Conservation (phyloP, 139 green algal genomes). For the Chlorokybus atmophyticus region DNA sequence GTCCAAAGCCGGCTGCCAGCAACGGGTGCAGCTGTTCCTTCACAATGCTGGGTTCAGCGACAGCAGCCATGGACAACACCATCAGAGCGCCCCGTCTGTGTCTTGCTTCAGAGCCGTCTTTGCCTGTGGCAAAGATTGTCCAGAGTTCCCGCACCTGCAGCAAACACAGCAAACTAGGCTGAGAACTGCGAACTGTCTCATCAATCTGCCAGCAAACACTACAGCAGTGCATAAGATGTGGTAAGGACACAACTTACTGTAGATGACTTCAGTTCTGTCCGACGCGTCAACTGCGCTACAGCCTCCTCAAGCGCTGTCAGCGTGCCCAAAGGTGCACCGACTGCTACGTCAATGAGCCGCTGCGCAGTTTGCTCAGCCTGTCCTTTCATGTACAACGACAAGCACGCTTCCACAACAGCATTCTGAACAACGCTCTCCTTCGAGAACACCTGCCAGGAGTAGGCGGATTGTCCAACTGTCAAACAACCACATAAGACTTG, state of each 20-base stretch:
- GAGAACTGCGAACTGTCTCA: too few species aligned
- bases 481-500: neutral
- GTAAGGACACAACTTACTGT: too few species aligned
- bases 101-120: too few species aligned
- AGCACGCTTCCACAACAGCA: slow-evolving; percentile 51
- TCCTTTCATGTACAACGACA: slow-evolving; percentile 26
- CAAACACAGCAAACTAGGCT: too few species aligned
- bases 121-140: slow-evolving; percentile 25
- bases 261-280: neutral
- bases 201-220: too few species aligned
- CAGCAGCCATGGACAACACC: slow-evolving; percentile 48
- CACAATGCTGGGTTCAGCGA: slow-evolving; percentile 33
- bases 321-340: slow-evolving; percentile 48
- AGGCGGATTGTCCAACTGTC: neutral
- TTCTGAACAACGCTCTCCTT: slow-evolving; percentile 49
- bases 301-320: slow-evolving; percentile 52
- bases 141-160: slow-evolving; percentile 18
- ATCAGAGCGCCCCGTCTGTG: slow-evolving; percentile 37
- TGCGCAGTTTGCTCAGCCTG: slow-evolving; percentile 26
- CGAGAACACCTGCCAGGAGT: slow-evolving; percentile 54
- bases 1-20: slow-evolving; percentile 26
- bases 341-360: slow-evolving; percentile 43
- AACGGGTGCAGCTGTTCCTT: slow-evolving; percentile 30
- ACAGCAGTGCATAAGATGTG: too few species aligned
- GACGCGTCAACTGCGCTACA: slow-evolving; percentile 16